Conservation (phyloP, 1,139 yeast species). For the Geotrichum citri-aurantii region DNA sequence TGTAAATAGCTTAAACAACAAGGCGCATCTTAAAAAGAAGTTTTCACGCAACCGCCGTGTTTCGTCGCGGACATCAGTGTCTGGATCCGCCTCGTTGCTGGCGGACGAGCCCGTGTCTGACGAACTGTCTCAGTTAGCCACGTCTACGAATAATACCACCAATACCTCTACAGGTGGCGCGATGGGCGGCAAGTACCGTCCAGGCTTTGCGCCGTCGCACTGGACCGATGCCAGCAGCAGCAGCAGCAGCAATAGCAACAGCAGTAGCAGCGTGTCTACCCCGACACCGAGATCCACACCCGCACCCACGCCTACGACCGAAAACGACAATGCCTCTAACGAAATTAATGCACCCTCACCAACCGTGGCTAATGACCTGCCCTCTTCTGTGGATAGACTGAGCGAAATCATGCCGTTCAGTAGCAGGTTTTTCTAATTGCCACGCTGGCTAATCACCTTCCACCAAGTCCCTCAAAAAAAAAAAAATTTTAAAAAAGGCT, state of each 20-base stretch:
- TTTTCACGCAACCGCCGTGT: neutral
- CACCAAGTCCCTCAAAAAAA: too few species aligned
- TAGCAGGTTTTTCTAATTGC: neutral
- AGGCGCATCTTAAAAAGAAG: neutral
- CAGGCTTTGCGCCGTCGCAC: constrained; percentile 17
- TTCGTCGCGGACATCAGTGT: neutral
- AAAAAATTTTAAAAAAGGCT: too few species aligned
- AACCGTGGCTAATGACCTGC: neutral
- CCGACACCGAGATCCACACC: neutral
- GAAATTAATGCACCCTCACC: neutral
- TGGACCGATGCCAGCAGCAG: constrained; percentile 12
- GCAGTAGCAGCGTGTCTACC: neutral
- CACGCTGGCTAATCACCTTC: too few species aligned
- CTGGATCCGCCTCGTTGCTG: constrained; percentile 1
- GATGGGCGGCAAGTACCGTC: constrained; percentile 18
- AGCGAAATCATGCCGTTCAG: neutral
- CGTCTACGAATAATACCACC: neutral
- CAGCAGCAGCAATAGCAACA: neutral
- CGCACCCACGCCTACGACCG: neutral
- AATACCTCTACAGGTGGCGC: neutral
- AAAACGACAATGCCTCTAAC: neutral
- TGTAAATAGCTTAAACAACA: neutral
- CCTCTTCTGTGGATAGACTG: neutral
- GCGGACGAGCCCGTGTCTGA: neutral
- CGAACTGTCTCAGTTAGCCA: neutral